phyloP scores from a whole-genome alignment of 441 rosid species.

The Adansonia rubrostipa region DNA sequence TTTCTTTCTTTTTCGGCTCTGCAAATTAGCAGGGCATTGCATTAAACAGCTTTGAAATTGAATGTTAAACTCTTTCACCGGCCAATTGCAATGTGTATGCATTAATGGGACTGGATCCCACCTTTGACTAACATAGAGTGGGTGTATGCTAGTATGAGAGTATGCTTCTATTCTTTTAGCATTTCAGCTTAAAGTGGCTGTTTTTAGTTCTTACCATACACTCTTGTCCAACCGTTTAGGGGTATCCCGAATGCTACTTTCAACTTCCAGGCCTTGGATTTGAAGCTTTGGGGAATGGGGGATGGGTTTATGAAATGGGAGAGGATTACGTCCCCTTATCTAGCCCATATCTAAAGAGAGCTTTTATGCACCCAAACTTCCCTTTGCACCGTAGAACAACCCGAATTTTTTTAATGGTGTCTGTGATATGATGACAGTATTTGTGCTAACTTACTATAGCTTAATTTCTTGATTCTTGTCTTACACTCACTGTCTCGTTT shows the following conservation, averaged over 20 bases:
- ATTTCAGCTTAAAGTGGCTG: background rate
- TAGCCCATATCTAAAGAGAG: background rate
- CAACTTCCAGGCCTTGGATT: background rate
- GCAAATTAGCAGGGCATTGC: too few relatives aligned
- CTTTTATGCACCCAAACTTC: background rate
- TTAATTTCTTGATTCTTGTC: background rate
- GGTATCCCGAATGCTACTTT: background rate
- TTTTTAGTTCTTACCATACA: background rate
- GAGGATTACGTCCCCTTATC: background rate
- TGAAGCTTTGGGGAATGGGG: background rate
- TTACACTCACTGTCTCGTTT: constrained; percentile 21
- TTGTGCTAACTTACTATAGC: background rate
- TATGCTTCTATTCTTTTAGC: constrained; percentile 13
- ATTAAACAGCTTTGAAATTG: too few relatives aligned
- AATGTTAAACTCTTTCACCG: too few relatives aligned
- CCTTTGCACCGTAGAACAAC: background rate
- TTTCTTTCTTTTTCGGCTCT: too few relatives aligned
- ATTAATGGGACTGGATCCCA: too few relatives aligned
- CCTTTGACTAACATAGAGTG: background rate
- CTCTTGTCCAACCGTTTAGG: background rate
- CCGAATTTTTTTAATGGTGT: background rate
- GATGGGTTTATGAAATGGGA: background rate
- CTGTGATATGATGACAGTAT: background rate
- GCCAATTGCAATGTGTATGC: too few relatives aligned
- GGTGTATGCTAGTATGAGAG: background rate